Evolutionary conservation across 495 filamentous ascomycete genomes (phyloP).

Genomic region (Letharia columbiana): DNA sequence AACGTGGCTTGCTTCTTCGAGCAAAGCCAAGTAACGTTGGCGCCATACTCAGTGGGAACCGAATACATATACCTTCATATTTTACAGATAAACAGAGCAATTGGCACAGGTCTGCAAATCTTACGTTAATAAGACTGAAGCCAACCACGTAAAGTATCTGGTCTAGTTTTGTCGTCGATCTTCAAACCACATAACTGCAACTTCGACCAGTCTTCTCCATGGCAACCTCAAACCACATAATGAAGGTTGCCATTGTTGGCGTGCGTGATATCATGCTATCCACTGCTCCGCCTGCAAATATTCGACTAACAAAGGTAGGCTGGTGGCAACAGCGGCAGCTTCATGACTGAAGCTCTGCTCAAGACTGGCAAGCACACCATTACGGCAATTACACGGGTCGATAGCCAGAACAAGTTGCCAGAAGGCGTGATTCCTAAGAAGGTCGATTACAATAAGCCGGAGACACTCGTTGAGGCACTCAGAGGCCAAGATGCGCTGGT

Average conservation of each 20-base stretch:
- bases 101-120: neutral
- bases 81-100: neutral
- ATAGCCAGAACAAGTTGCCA: constrained; percentile 35
- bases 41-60: too few relatives aligned
- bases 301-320: constrained; percentile 33
- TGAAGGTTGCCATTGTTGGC: constrained; percentile 43
- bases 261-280: neutral
- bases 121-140: neutral
- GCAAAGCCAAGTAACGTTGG: too few relatives aligned
- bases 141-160: neutral
- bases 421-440: constrained; percentile 35
- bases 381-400: constrained; percentile 43
- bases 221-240: constrained; percentile 31
- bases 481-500: constrained; percentile 47
- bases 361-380: constrained; percentile 43
- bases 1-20: too few relatives aligned
- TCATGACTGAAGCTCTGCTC: constrained; percentile 43
- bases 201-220: neutral
- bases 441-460: constrained; percentile 41
- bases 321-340: constrained; percentile 47
- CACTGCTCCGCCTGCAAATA: neutral
- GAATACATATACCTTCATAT: neutral
- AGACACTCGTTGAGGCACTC: constrained; percentile 39
- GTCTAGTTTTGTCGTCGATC: neutral
- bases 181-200: neutral